Base-by-base conservation (phyloP, 2,329 filamentous ascomycete genomes). In the Graphilbum fragrans region DNA sequence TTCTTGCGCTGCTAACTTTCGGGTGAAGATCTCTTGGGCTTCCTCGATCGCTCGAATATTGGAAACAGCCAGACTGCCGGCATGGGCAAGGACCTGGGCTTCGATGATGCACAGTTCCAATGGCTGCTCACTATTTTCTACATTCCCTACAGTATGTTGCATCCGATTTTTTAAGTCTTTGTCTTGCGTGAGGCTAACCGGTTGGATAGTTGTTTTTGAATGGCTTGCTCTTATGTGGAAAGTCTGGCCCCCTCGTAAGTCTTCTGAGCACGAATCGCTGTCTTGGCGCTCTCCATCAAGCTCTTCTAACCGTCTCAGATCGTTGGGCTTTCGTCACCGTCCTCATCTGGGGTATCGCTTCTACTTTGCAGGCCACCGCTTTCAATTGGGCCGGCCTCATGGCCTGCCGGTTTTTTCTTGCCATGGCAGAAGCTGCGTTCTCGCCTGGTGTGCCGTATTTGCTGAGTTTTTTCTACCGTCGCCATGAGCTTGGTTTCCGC, bases 401-500 rank as follows among this genome's bases (percentile, higher is more conserved):
- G 47, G 55, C 55, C 14, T 56, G 59, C 23, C 58, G 65, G 3
- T 62, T 57, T 42, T 58, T 62, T 38, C 55, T 69, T 3, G 66
- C 65, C 37, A 57, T 60, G 19, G 62, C 62, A 18, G 64, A 67
- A 48, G 63, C 65, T 14, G 65, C 58, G 1, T 69, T 65, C 32
- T 53, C 49, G 3, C 57, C 61, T 3, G 64, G 61, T 2, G 56
- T 67, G 2, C 60, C 64, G 0, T 64, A 62, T 36, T 59, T 67
- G 19, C 53, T 69, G 6, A 63, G 59, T 8, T 67, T 69, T 50
- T 69, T 69, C 50, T 70, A 69, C 43, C 55, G 60, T 7, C 52
- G 67, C 5, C 50, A 58, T 17, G 84, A 88, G 52, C 64, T 88
- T 10, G 84, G 82, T 1, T 70, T 83, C 44, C 68, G 83, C 21